Evolutionary conservation across 805 yeast genomes (phyloP).

Genomic region (Barnettozyma pratensis): DNA sequence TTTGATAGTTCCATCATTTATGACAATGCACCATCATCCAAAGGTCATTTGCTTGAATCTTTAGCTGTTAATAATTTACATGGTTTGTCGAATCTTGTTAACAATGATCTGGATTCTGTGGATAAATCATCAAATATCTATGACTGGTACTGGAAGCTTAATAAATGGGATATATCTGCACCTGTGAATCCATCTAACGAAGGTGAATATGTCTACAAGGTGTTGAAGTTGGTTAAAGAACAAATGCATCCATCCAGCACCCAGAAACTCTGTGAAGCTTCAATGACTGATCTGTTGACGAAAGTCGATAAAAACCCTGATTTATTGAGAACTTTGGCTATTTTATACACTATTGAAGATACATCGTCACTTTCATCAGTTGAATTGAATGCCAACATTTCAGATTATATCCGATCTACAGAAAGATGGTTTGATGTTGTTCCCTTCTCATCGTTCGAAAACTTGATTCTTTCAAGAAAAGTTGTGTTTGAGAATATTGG

Average conservation of each 20-base stretch:
- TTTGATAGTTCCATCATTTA: conserved; percentile 39
- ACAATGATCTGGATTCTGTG: conserved; percentile 17
- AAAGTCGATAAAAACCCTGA: not conserved
- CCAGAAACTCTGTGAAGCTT: conserved; percentile 3
- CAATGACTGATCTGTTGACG: not conserved
- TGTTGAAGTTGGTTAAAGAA: conserved; percentile 44
- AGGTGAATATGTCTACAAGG: conserved; percentile 45
- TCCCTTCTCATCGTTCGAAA: conserved; percentile 36
- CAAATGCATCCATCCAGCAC: conserved; percentile 11
- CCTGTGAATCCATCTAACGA: conserved; percentile 33
- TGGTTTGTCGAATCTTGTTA: conserved; percentile 50
- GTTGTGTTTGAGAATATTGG: conserved; percentile 20
- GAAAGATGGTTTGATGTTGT: conserved; percentile 33
- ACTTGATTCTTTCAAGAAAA: conserved; percentile 39
- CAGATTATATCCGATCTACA: conserved; percentile 8
- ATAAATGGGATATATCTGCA: conserved; percentile 68
- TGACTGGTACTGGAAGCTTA: conserved; percentile 73
- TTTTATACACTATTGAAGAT: conserved; percentile 13
- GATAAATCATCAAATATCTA: conserved; percentile 29
- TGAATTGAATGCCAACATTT: conserved; percentile 2
- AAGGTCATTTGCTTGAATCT: conserved; percentile 28
- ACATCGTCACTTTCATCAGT: not conserved
- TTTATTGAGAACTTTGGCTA: conserved; percentile 7
- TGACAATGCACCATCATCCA: conserved; percentile 7
- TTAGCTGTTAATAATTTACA: conserved; percentile 47